A percentile compares a stretch with the other conserved stretches of the same genome.
Evolutionary conservation across 306 rosid species (phyloP).

Genomic region (Mucuna pruriens): DNA sequence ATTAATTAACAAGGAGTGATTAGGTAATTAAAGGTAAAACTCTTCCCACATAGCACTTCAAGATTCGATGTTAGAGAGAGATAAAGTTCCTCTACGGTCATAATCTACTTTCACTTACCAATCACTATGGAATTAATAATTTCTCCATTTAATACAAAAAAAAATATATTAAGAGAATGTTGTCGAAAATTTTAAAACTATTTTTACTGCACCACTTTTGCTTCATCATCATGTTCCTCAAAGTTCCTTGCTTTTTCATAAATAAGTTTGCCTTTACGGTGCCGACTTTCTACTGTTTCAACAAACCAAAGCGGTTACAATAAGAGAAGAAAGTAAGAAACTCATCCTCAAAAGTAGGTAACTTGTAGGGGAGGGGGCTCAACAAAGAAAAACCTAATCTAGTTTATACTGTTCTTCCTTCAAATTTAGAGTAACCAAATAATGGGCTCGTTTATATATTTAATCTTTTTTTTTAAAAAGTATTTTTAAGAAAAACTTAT

Average conservation of each 20-base stretch:
- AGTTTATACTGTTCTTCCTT: not conserved
- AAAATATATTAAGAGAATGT: not conserved
- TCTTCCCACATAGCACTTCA: not conserved
- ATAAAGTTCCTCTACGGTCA: not conserved
- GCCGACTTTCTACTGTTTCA: constrained; percentile 32
- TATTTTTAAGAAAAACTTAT: no score
- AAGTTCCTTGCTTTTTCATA: not conserved
- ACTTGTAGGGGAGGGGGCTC: no score
- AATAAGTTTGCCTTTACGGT: not conserved
- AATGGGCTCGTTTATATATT: no score
- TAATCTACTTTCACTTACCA: not conserved
- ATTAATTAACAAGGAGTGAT: not conserved
- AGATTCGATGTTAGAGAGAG: no score
- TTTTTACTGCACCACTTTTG: not conserved
- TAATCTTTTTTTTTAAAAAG: no score
- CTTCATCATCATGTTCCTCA: not conserved
- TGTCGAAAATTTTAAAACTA: not conserved
- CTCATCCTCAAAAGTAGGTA: not conserved
- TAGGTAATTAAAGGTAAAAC: not conserved
- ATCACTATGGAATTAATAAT: not conserved
- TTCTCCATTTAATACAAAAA: not conserved
- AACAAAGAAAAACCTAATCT: not conserved
- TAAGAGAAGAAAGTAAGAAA: not conserved
- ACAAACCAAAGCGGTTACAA: not conserved
- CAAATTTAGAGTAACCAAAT: not conserved